phyloP scores from a whole-genome alignment of 352 stramenopile genomes.

The Phytophthora crassamura region DNA sequence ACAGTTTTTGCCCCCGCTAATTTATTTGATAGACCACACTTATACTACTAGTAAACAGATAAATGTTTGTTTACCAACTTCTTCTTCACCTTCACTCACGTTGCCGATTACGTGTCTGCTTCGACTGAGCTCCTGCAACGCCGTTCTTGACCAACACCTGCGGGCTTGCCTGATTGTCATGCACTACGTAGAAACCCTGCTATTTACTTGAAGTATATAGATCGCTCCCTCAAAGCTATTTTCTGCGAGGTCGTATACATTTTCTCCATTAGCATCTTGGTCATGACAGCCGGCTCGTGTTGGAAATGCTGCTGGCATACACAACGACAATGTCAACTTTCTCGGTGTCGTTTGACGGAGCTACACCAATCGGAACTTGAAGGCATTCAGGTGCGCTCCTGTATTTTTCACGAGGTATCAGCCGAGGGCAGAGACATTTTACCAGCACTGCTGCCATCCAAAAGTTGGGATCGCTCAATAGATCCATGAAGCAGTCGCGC shows the following conservation, averaged over 20 bases:
- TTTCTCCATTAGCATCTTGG: too few species aligned
- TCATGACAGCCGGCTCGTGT: neutral
- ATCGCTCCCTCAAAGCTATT: too few species aligned
- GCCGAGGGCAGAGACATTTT: conserved; percentile 1
- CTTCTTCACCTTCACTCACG: conserved; percentile 29
- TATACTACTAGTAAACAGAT: too few species aligned
- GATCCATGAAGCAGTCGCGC: neutral
- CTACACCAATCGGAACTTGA: neutral
- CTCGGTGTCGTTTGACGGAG: neutral
- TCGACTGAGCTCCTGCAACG: neutral
- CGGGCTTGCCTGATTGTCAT: neutral
- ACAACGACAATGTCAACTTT: neutral
- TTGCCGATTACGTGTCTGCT: conserved; percentile 5
- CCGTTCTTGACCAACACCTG: conserved; percentile 18
- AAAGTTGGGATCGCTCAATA: neutral
- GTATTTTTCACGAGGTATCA: conserved; percentile 11
- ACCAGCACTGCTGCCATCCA: neutral
- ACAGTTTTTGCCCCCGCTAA: conserved; percentile 27
- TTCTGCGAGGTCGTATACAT: too few species aligned
- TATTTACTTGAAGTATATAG: too few species aligned
- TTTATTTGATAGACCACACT: conserved; percentile 33
- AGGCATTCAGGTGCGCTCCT: conserved; percentile 9
- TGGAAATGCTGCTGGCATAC: neutral
- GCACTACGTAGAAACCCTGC: too few species aligned
- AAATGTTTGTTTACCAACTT: conserved; percentile 3